Evolutionary conservation across 345 rosid species (phyloP), one percentile per base, ranked within the genome.

Genomic region (Corchorus olitorius): DNA sequence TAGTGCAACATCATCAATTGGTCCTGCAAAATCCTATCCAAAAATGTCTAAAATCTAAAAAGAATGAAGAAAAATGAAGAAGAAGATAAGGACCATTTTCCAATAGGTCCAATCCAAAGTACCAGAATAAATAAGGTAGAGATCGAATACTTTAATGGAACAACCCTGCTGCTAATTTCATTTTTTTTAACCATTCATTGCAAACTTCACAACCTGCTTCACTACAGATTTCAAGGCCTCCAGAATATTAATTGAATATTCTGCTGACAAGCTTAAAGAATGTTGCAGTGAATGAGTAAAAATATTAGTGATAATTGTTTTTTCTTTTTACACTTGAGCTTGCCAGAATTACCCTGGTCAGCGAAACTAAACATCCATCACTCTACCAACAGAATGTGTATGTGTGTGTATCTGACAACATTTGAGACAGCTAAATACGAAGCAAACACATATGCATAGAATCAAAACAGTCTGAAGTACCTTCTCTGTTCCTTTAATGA

Each of bases 401-500:
- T 2, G 43, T 39, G 43, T 6, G 43, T 39, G 43, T 69, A 49
- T 33, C 6, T 6, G 9, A 2, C 8, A 5, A 37, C n/a, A n/a
- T n/a, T n/a, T n/a, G n/a, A n/a, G n/a, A n/a, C 11, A 17, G 34
- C 60, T 52, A 6, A 52, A 49, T 16, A 70, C 45, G 33, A 34
- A 50, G 59, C 22, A 68, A 50, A 15, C 41, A 69, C n/a, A 68
- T 69, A 69, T 1, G 7, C 27, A 68, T 27, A 34, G 16, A 70
- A 70, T 34, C 56, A 52, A 58, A 39, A 20, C 8, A 46, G n/a
- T 59, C 22, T 73, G 35, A 37, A 50, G 63, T 54, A 94, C 98
- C 98, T 93, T 95, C 83, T 95, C 98, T 0, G 90, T 85, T 76
- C 99, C 99, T 82, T 93, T 95, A 63, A 92, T 86, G 64, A 95